phyloP scores from a whole-genome alignment of 148 eudicot genomes.

The Camellia japonica region DNA sequence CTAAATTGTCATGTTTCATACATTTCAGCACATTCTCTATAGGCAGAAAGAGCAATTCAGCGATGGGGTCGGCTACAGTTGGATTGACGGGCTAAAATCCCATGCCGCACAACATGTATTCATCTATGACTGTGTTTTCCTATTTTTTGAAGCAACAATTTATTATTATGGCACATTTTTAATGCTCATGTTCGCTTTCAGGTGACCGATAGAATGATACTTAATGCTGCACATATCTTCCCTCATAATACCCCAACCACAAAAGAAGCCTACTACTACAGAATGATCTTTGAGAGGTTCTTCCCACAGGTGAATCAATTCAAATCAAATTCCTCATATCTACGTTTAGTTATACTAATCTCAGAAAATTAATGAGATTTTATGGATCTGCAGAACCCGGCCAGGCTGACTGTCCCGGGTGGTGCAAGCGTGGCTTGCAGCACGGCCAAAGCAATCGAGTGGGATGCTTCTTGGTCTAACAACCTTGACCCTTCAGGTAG shows the following conservation, averaged over 20 bases:
- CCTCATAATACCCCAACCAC: constrained; percentile 81
- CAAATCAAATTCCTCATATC: background rate
- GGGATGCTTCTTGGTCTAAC: constrained; percentile 87
- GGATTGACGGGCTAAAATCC: constrained; percentile 95
- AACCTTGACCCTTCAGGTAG: constrained; percentile 94
- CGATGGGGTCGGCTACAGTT: constrained; percentile 97
- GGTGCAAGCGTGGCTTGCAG: constrained; percentile 89
- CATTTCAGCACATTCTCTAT: constrained; percentile 80
- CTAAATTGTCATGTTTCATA: constrained; percentile 7
- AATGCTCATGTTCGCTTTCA: constrained; percentile 19
- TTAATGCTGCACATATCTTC: constrained; percentile 63
- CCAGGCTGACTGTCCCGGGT: constrained; percentile 74
- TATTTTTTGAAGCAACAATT: background rate
- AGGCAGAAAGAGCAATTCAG: constrained; percentile 98
- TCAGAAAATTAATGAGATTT: background rate
- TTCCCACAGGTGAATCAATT: constrained; percentile 63
- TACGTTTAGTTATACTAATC: background rate
- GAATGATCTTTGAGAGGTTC: constrained; percentile 80
- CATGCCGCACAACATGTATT: constrained; percentile 71
- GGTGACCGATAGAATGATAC: constrained; percentile 89
- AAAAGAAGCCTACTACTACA: constrained; percentile 84
- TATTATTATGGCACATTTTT: background rate
- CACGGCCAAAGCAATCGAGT: constrained; percentile 82
- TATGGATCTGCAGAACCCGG: constrained; percentile 60
- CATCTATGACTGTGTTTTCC: too few species aligned